A percentile compares a stretch with the other conserved stretches of the same genome.
These are phyloP conservation scores for Penicillium sp. DNA, from an alignment of 2,329 filamentous ascomycete genomes.

Conservation along the genomic window DNA sequence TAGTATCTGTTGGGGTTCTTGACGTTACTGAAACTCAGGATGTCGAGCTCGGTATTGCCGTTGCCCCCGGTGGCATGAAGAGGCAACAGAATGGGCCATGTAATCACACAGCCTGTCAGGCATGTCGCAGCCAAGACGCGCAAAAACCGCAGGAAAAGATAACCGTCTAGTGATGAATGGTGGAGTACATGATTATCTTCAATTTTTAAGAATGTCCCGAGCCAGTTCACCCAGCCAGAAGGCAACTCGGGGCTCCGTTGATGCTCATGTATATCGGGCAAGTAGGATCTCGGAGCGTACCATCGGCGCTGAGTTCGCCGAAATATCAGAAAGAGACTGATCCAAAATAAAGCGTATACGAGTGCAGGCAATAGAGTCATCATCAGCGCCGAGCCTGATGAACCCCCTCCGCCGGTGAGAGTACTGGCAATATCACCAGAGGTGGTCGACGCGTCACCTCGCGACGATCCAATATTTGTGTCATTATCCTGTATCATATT, in stretches of 20 bases:
- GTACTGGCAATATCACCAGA: conserved; percentile 32
- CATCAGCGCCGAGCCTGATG: conserved; percentile 51
- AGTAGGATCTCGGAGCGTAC: conserved; percentile 46
- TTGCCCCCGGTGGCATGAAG: conserved; percentile 81
- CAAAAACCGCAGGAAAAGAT: conserved; percentile 85
- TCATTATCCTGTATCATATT: conserved; percentile 37
- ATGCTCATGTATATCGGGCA: conserved; percentile 45
- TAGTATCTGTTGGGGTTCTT: conserved; percentile 65
- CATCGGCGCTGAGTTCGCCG: conserved; percentile 48
- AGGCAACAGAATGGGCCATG: conserved; percentile 86
- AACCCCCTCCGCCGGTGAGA: conserved; percentile 41
- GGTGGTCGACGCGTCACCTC: conserved; percentile 40
- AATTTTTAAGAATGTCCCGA: conserved; percentile 53
- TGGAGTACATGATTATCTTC: conserved; percentile 80
- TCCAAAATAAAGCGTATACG: conserved; percentile 46
- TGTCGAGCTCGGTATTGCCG: conserved; percentile 66
- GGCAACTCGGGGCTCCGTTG: conserved; percentile 51
- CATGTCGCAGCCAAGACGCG: conserved; percentile 75
- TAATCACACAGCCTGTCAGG: conserved; percentile 76
- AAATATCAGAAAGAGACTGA: conserved; percentile 49
- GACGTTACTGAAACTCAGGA: conserved; percentile 79
- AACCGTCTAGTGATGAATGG: conserved; percentile 87
- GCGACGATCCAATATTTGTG: conserved; percentile 44
- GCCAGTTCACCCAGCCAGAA: conserved; percentile 55
- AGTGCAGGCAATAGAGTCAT: conserved; percentile 52